Base-by-base conservation (phyloP, 768 basidiomycete species). In the Kwoniella heveanensis region DNA sequence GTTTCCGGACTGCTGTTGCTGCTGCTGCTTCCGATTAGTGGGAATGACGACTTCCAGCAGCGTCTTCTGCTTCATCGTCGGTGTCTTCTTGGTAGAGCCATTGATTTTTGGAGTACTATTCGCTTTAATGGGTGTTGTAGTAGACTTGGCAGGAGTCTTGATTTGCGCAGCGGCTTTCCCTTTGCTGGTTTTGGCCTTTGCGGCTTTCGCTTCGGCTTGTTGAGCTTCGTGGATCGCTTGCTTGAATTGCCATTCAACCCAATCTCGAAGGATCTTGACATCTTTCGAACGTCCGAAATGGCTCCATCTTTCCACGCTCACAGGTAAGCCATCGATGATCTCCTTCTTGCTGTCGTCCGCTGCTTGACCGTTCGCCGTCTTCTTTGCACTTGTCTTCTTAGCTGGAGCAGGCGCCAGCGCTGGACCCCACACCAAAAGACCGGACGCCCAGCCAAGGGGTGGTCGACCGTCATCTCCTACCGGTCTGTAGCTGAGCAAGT, bases 391-490 rank as follows among this genome's bases (percentile, higher is more conserved):
- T 49, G 24, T 0, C 29, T 32, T 58, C 57, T 30, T 49, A 21
- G 19, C 58, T 30, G 19, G 21, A 26, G 48, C 21, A 24, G n/a
- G 44, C 25, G n/a, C 48, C 21, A 30, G 63, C 65, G 29, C 67
- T 65, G n/a, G 52, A 26, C 70, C 70, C 65, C 66, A 74, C 0
- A 72, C 68, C 21, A 74, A 27, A 13, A 73, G 39, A 22, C 72
- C 69, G 1, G 69, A 68, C n/a, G 70, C 70, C 73, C 70, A 74
- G 10, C 65, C 73, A 5, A 57, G 47, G 8, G 68, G 73, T 6
- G 68, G 61, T 30, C 70, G 37, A 53, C 30, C 57, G 10, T 68
- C 66, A 32, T 68, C 61, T 19, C 65, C 65, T 13, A 75, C 46
- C n/a, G 37, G 44, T 22, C 70, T 44, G 19, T 55, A 57, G 9